Percentiles rank a stretch among this genome's conserved stretches.
Evolutionary conservation across 2,329 filamentous ascomycete species (phyloP).

Genomic region (Paracamarosporium sp.): DNA sequence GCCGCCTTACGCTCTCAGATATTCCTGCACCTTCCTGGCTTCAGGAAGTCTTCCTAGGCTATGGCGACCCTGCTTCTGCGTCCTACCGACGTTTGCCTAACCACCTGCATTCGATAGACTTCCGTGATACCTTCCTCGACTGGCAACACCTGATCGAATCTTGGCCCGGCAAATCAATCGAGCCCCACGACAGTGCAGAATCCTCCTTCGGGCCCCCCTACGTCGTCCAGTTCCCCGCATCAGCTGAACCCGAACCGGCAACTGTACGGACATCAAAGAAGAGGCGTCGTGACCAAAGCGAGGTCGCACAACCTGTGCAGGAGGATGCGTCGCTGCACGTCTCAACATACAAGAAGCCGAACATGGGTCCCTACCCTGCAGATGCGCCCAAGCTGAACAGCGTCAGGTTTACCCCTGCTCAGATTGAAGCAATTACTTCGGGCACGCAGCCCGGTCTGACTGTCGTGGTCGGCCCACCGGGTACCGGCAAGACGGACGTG

Average conservation of each 20-base stretch:
- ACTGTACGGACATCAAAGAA: constrained; percentile 77
- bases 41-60: constrained; percentile 96
- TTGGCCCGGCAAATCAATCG: constrained; percentile 84
- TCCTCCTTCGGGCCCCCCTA: constrained; percentile 87
- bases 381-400: constrained; percentile 82
- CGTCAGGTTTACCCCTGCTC: constrained; percentile 87
- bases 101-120: constrained; percentile 80
- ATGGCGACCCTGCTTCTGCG: constrained; percentile 88
- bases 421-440: constrained; percentile 91
- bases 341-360: constrained; percentile 87
- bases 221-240: constrained; percentile 69
- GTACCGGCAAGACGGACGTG: constrained; percentile 98
- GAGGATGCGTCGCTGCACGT: constrained; percentile 72
- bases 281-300: constrained; percentile 77
- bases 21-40: constrained; percentile 89
- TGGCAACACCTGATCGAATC: constrained; percentile 94
- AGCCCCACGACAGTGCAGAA: constrained; percentile 74
- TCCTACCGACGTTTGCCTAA: constrained; percentile 84
- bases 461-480: constrained; percentile 91
- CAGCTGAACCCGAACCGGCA: constrained; percentile 49
- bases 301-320: constrained; percentile 65
- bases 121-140: constrained; percentile 91
- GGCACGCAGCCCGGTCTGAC: constrained; percentile 94
- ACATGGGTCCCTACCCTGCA: constrained; percentile 86
- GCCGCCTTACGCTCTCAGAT: constrained; percentile 82